Conservation (phyloP, 352 stramenopile genomes). For the Phytophthora melonis region DNA sequence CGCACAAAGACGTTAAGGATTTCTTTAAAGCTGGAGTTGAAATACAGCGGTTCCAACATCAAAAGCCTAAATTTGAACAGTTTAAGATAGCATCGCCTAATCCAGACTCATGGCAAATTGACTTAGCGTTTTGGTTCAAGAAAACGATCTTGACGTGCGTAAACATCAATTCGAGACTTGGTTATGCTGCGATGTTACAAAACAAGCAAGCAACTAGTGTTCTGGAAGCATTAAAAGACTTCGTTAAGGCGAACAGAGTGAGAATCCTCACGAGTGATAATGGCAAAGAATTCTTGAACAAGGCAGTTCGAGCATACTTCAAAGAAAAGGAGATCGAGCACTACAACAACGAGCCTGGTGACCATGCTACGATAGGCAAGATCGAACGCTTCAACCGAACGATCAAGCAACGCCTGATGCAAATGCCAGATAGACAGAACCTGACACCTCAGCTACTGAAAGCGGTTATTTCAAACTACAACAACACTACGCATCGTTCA, state of each 20-base stretch:
- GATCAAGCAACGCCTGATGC: constrained; percentile 27
- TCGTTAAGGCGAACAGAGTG: constrained; percentile 22
- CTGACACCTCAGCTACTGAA: constrained; percentile 13
- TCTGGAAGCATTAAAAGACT: constrained; percentile 12
- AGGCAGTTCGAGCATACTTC: constrained; percentile 13
- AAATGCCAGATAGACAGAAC: constrained; percentile 7
- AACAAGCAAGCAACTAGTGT: constrained; percentile 24
- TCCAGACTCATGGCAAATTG: constrained; percentile 32
- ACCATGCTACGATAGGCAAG: constrained; percentile 35
- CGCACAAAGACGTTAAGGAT: constrained; percentile 22
- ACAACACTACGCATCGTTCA: constrained; percentile 15
- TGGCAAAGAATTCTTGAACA: constrained; percentile 28
- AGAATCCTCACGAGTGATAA: constrained; percentile 31
- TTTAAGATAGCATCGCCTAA: constrained; percentile 29
- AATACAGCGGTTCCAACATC: constrained; percentile 29
- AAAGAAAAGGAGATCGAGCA: constrained; percentile 24
- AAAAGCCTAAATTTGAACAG: constrained; percentile 4
- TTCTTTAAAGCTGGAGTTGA: constrained; percentile 15
- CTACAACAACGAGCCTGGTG: constrained; percentile 33
- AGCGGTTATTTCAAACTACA: constrained; percentile 27
- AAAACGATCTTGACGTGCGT: constrained; percentile 20
- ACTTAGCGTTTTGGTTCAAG: constrained; percentile 24
- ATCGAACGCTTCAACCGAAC: constrained; percentile 41
- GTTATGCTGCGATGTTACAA: constrained; percentile 20
- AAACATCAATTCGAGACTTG: constrained; percentile 40